Base-by-base conservation (phyloP, 352 stramenopile genomes). In the Elongisporangium undulatum region DNA sequence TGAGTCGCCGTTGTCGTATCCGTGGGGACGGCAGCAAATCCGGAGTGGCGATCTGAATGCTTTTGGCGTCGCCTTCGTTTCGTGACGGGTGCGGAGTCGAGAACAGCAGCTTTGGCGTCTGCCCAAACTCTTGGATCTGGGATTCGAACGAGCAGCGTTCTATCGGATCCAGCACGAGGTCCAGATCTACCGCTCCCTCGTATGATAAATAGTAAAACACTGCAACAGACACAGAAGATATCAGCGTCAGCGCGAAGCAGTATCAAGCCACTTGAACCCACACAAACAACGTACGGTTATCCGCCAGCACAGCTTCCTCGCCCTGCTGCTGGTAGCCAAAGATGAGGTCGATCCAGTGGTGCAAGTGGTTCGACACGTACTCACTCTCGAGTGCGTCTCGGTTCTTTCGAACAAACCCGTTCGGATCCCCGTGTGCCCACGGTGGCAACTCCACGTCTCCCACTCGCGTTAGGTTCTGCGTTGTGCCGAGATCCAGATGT, bases 261-360 rank as follows among this genome's bases (percentile, higher is more conserved):
- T 13, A 53, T 23, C 13, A 51, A 49, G 49, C 26, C 10, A 49
- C 23, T n/a, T 29, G 9, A 26, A 62, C 49, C 2, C 21, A 17
- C n/a, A 61, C 20, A 22, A 75, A 22, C 53, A 45, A 67, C 66
- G 52, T 53, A 95, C 85, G 74, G 60, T 96, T 96, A 74, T 95
- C 69, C 17, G 86, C 83, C 2, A 85, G 71, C 21, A 90, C 53
- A n/a, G 94, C 96, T 58, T 96, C 83, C 5, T 88, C 75, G 12
- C 97, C 97, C 75, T 97, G 92, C 70, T 99, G 96, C 64, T 98
- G 98, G 71, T 82, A 96, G 26, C 97, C 97, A 67, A 99, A 99
- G 38, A 99, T 98, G 22, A 99, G 80, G 70, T 99, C 96, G 63
- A 99, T 98, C 97, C 97, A 99, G 59, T 98, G 80, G 53, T 98